These are phyloP conservation scores for Cryptococcus hybrid DNA, from an alignment of 1,284 basidiomycete species.

Conservation along the genomic window DNA sequence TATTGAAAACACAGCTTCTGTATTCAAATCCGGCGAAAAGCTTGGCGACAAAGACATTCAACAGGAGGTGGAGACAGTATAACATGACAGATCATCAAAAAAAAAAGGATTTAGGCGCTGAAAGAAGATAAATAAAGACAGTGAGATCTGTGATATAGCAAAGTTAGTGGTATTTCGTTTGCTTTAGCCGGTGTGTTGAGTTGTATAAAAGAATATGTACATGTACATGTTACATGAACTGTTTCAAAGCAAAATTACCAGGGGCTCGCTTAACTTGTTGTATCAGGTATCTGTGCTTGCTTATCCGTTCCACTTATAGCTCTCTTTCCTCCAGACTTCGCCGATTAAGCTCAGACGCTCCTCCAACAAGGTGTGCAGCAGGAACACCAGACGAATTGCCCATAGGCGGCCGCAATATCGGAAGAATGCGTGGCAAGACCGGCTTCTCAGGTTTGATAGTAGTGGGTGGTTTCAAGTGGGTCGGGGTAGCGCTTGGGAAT, in stretches of 20 bases:
- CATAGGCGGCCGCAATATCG: conserved; percentile 31
- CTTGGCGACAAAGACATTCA: neutral
- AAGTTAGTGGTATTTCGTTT: no score
- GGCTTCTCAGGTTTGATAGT: conserved; percentile 9
- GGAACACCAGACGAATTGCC: neutral
- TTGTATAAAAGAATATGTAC: no score
- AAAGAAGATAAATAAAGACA: no score
- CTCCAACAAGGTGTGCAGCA: conserved; percentile 15
- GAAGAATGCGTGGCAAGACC: conserved; percentile 21
- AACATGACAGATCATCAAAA: no score
- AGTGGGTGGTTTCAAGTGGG: conserved; percentile 24
- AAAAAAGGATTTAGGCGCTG: no score
- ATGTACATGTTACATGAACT: no score
- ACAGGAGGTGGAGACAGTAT: neutral
- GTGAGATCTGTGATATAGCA: no score
- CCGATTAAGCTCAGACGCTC: conserved; percentile 29
- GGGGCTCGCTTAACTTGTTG: no score
- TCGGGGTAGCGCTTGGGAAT: conserved; percentile 36
- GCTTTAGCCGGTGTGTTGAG: no score
- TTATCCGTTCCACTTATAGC: neutral
- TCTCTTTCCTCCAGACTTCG: conserved; percentile 13
- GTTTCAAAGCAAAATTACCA: no score
- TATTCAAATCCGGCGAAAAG: neutral
- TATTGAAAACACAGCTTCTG: no score
- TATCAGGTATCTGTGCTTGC: neutral